phyloP scores from a whole-genome alignment of 192 early-diverging fungal species.

The Mortierella hygrophila region DNA sequence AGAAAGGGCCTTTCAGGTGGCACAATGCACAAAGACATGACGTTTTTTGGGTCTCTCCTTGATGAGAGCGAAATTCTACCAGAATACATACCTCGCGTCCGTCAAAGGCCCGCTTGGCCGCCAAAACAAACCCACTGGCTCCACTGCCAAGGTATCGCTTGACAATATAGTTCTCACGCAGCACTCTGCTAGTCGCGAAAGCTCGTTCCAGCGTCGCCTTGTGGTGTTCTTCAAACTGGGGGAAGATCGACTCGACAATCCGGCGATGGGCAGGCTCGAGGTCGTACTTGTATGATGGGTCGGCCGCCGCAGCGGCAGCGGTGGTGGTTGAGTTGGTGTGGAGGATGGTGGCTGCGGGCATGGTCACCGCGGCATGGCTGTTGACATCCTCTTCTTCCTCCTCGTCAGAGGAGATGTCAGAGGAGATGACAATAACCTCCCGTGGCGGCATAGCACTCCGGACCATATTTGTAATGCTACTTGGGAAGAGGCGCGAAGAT shows the following conservation, averaged over 20 bases:
- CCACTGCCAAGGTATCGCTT: constrained; percentile 38
- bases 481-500: not conserved
- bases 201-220: constrained; percentile 40
- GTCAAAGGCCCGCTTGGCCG: constrained; percentile 29
- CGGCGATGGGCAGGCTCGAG: constrained; percentile 25
- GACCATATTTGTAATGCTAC: not conserved
- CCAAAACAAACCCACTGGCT: constrained; percentile 32
- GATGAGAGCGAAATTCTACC: not conserved
- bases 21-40: no score
- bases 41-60: not conserved
- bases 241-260: constrained; percentile 34
- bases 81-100: constrained; percentile 30
- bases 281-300: constrained; percentile 20
- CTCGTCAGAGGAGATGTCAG: constrained; percentile 19
- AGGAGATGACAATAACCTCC: constrained; percentile 39
- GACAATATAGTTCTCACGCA: constrained; percentile 41
- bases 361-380: not conserved
- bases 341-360: no score
- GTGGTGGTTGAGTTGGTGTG: not conserved
- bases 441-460: not conserved
- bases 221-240: constrained; percentile 23
- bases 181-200: constrained; percentile 23
- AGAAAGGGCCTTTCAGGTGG: no score
- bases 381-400: not conserved
- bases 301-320: not conserved